These are phyloP conservation scores for Ceratobasidium sp. DNA, from an alignment of 1,284 basidiomycete species.

Conservation along the genomic window DNA sequence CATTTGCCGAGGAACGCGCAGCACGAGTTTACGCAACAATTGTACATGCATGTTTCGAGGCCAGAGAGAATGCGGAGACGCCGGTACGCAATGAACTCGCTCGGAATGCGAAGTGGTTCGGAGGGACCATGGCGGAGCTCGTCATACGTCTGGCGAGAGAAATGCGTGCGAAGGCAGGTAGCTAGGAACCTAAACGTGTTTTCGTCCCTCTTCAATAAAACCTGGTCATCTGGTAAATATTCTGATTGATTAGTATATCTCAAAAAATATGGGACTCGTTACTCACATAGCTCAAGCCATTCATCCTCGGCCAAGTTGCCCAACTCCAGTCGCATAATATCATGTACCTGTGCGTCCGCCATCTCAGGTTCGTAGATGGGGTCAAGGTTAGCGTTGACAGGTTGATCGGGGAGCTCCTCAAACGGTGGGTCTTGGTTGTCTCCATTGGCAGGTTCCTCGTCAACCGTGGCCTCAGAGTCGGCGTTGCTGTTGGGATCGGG, in stretches of 20 bases:
- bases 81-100: conserved; percentile 16
- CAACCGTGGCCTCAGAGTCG: not conserved
- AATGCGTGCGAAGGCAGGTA: conserved; percentile 8
- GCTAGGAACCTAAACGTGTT: not conserved
- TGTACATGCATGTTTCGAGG: conserved; percentile 5
- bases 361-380: conserved; percentile 2
- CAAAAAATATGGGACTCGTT: too few relatives aligned
- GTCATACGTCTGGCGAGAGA: conserved; percentile 21
- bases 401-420: not conserved
- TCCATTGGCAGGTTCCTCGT: not conserved
- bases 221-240: too few relatives aligned
- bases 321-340: not conserved
- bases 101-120: not conserved
- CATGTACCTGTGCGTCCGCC: not conserved
- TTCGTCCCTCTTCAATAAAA: too few relatives aligned
- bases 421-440: not conserved
- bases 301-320: conserved; percentile 12
- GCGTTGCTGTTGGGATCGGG: not conserved
- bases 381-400: not conserved
- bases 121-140: conserved; percentile 2
- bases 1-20: conserved; percentile 52
- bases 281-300: not conserved
- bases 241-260: too few relatives aligned
- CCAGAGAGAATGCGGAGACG: conserved; percentile 5
- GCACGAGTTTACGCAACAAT: conserved; percentile 58